Percentiles rank a stretch among this genome's conserved stretches.
phyloP scores from a whole-genome alignment of 371 early-diverging fungal species.

The Funneliformis caledonium region DNA sequence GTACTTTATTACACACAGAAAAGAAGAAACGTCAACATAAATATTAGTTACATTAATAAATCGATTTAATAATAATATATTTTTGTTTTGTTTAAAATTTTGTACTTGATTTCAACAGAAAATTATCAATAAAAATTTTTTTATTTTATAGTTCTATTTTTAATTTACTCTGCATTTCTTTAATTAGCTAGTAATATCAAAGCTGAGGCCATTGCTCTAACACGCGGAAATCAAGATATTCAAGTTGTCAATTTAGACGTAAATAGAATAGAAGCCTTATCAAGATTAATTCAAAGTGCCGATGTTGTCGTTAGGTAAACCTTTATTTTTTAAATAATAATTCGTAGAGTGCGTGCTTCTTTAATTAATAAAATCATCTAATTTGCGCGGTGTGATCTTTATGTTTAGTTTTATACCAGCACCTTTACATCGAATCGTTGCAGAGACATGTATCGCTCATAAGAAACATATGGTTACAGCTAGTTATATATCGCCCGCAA shows the following conservation, averaged over 20 bases:
- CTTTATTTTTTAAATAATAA: not conserved
- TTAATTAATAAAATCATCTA: not conserved
- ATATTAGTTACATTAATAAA: too few relatives aligned
- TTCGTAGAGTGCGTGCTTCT: not conserved
- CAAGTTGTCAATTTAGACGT: constrained; percentile 60
- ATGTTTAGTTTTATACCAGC: constrained; percentile 87
- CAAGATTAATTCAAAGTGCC: constrained; percentile 68
- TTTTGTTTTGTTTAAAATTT: too few relatives aligned
- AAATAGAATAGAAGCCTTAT: constrained; percentile 55
- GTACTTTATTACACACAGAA: not conserved
- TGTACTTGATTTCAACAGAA: too few relatives aligned
- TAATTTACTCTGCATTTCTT: not conserved
- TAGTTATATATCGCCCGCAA: constrained; percentile 92
- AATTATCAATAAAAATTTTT: too few relatives aligned
- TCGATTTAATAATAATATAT: too few relatives aligned
- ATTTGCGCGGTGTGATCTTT: not conserved
- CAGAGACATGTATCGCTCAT: constrained; percentile 79
- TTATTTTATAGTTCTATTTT: too few relatives aligned
- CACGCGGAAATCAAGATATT: constrained; percentile 59
- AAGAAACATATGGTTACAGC: constrained; percentile 96
- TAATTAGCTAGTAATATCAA: constrained; percentile 76
- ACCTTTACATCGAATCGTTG: constrained; percentile 85
- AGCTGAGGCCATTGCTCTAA: constrained; percentile 71
- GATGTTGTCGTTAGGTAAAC: constrained; percentile 88
- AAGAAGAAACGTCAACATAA: too few relatives aligned